phyloP scores from a whole-genome alignment of 73 alveolate species.

The Paramecium biaurelia region DNA sequence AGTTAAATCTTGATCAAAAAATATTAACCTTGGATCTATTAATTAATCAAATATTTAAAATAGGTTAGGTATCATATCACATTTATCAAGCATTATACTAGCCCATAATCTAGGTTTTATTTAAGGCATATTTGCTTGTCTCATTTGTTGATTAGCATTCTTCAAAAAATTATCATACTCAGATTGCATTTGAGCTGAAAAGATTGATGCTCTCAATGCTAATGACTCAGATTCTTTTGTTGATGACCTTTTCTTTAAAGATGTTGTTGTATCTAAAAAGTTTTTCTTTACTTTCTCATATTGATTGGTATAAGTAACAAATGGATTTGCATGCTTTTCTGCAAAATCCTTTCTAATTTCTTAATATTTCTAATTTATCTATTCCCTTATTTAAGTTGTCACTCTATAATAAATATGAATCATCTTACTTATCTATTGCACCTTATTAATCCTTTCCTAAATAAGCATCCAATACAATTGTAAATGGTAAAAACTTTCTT shows the following conservation, averaged over 20 bases:
- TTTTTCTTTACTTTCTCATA: conserved; percentile 9
- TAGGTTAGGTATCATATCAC: not conserved
- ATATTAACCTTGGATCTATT: conserved; percentile 60
- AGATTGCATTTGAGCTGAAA: not conserved
- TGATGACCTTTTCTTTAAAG: not conserved
- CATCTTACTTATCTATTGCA: not conserved
- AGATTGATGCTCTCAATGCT: not conserved
- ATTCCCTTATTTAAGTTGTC: not conserved
- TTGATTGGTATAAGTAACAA: not conserved
- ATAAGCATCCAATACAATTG: conserved; percentile 22
- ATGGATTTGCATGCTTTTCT: not conserved
- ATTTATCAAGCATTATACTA: not conserved
- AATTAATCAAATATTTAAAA: not conserved
- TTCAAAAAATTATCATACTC: not conserved
- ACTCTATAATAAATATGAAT: not conserved
- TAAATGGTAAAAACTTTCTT: conserved; percentile 26
- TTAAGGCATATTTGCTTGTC: conserved; percentile 32
- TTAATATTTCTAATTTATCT: not conserved
- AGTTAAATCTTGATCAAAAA: conserved; percentile 47
- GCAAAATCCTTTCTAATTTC: conserved; percentile 17
- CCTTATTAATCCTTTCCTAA: not conserved
- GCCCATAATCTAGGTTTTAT: conserved; percentile 57
- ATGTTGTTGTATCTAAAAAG: not conserved
- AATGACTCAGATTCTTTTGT: not conserved
- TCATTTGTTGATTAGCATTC: conserved; percentile 33